Evolutionary conservation across 2,329 filamentous ascomycete species (phyloP), one percentile per base, ranked within the genome.

Genomic region (Arthrobotrys iridis): DNA sequence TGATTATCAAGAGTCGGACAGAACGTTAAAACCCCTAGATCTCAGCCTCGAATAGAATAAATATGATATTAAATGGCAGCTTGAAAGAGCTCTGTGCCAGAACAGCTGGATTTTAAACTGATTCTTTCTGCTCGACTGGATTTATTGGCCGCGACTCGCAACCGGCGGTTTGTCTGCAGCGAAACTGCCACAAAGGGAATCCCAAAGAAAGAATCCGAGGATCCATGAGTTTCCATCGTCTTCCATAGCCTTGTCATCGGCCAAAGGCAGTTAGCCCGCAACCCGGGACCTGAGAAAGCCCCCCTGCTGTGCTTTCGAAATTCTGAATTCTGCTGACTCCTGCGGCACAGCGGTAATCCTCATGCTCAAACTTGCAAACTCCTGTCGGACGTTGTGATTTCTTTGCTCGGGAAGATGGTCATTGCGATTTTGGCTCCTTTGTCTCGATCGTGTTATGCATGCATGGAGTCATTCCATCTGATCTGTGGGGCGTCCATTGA

Each of bases 201-300:
- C 46, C 58, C 5, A 71, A 43, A 45, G 33, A 66, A 55, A 43
- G 40, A 57, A 22, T 15, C 43, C 28, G 60, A 66, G 52, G 70
- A 66, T 74, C 70, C 70, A 74, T 74, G 70, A 74, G 70, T 74
- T 74, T 74, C 70, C 70, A 74, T 74, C 62, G 62, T 62, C 67
- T 74, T 74, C 70, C 70, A 74, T 41, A 62, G 70, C 70, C 62
- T 65, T 66, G 70, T 73, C 68, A 73, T 70, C 65, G 55, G 65
- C 65, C 55, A 55, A 43, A 41, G 65, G 50, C 41, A 18, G 50
- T 55, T 62, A 70, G 65, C 37, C 30, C 35, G 11, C 11, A n/a
- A n/a, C n/a, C 26, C 28, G 2, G 18, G 28, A 33, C 4, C 28
- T n/a, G 18, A 13, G 37, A n/a, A n/a, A n/a, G n/a, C n/a, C n/a